phyloP scores from a whole-genome alignment of 768 basidiomycete genomes.

The Pulveroboletus sp. region DNA sequence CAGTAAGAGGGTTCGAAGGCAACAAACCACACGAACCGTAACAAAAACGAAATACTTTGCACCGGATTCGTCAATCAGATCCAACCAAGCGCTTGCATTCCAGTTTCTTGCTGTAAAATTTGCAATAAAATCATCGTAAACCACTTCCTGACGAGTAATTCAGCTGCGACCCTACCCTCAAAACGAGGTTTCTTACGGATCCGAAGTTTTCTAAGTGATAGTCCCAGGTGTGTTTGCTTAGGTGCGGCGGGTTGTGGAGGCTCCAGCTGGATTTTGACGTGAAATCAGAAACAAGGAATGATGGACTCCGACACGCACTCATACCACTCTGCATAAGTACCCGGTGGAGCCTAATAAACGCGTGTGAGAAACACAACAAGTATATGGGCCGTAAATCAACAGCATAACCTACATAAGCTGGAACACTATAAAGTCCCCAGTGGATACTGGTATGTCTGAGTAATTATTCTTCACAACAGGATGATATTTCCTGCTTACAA shows the following conservation, averaged over 20 bases:
- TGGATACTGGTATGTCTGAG: slow-evolving; percentile 38
- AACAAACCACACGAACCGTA: slow-evolving; percentile 33
- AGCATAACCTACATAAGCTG: slow-evolving; percentile 36
- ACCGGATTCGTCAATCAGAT: slow-evolving; percentile 52
- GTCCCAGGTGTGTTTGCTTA: slow-evolving; percentile 41
- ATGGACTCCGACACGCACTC: slow-evolving; percentile 34
- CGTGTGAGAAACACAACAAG: slow-evolving; percentile 4
- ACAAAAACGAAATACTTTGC: slow-evolving; percentile 63
- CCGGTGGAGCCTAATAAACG: slow-evolving; percentile 37
- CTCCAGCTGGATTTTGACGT: slow-evolving; percentile 32
- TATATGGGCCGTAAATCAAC: not conserved
- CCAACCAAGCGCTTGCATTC: slow-evolving; percentile 53
- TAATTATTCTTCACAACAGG: not conserved
- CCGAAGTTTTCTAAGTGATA: slow-evolving; percentile 53
- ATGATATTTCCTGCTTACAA: slow-evolving; percentile 37
- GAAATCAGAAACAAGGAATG: not conserved
- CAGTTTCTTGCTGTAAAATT: slow-evolving; percentile 52
- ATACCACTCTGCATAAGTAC: slow-evolving; percentile 56
- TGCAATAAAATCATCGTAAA: slow-evolving; percentile 59
- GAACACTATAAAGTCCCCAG: slow-evolving; percentile 48
- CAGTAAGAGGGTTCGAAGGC: not conserved
- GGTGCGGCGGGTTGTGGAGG: slow-evolving; percentile 35
- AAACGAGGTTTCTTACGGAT: slow-evolving; percentile 22
- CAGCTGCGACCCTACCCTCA: not conserved
- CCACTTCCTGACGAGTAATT: slow-evolving; percentile 33